These are phyloP conservation scores for Beauveria sp. DNA, from an alignment of 2,329 filamentous ascomycete genomes.

Conservation along the genomic window DNA sequence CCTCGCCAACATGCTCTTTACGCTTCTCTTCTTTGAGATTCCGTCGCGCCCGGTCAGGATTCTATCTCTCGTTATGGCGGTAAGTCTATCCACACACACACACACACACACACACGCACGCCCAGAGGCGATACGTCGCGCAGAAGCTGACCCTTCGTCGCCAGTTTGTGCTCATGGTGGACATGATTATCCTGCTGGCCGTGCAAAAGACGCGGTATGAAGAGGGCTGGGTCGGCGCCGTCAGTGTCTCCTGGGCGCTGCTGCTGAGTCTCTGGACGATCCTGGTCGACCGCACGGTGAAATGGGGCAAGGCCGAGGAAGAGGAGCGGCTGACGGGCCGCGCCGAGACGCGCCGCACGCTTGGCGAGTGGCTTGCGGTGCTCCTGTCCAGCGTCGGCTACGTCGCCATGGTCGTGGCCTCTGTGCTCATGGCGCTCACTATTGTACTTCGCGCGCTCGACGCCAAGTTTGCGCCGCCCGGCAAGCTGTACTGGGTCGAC, in stretches of 20 bases:
- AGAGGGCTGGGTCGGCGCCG: conserved; percentile 87
- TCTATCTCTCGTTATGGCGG: conserved; percentile 58
- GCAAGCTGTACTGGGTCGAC: conserved; percentile 73
- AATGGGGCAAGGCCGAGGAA: conserved; percentile 88
- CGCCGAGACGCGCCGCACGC: conserved; percentile 71
- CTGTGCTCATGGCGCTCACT: conserved; percentile 69
- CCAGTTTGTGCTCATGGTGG: conserved; percentile 37
- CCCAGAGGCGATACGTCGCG: background rate
- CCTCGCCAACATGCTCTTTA: conserved; percentile 64
- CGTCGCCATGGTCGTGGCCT: conserved; percentile 57
- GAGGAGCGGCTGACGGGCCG: conserved; percentile 88
- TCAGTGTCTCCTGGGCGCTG: conserved; percentile 73
- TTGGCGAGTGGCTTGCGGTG: conserved; percentile 79
- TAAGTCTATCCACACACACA: background rate
- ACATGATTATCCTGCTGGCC: conserved; percentile 71
- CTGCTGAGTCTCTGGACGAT: conserved; percentile 74
- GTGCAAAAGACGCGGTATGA: conserved; percentile 70
- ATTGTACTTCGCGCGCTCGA: conserved; percentile 76
- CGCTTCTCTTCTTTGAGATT: conserved; percentile 78
- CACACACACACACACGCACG: background rate
- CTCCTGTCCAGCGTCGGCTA: conserved; percentile 66
- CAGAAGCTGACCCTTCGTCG: background rate
- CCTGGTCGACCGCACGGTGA: conserved; percentile 70
- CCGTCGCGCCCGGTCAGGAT: conserved; percentile 75
- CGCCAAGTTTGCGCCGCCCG: conserved; percentile 63